phyloP scores from a whole-genome alignment of 1,284 basidiomycete genomes.

The Puccinia horiana region DNA sequence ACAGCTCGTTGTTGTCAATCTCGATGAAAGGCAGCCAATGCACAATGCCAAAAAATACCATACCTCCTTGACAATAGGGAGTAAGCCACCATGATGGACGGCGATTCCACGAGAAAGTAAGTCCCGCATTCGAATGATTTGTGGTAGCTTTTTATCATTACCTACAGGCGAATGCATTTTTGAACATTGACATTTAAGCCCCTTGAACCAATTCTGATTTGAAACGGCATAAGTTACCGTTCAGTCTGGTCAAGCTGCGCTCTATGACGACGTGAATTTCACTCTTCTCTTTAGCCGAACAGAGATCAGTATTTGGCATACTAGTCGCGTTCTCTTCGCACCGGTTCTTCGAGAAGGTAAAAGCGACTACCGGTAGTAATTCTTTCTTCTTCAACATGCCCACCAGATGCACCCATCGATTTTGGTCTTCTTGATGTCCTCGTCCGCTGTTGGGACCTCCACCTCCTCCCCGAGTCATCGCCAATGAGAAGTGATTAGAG shows the following conservation, averaged over 20 bases:
- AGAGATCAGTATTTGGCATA: slow-evolving; percentile 84
- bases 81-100: slow-evolving; percentile 92
- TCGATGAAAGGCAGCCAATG: slow-evolving; percentile 7
- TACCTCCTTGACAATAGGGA: slow-evolving; percentile 97
- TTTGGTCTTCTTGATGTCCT: slow-evolving; percentile 76
- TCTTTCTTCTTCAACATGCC: slow-evolving; percentile 80
- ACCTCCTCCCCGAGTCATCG: slow-evolving; percentile 64
- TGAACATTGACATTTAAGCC: background rate
- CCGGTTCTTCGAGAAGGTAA: slow-evolving; percentile 93
- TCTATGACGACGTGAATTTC: slow-evolving; percentile 94
- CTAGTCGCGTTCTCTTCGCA: slow-evolving; percentile 96
- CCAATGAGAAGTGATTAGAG: slow-evolving; percentile 57
- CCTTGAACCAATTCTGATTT: background rate
- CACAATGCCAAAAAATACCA: slow-evolving; percentile 50
- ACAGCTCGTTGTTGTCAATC: background rate
- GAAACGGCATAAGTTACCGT: slow-evolving; percentile 65
- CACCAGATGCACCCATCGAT: slow-evolving; percentile 89
- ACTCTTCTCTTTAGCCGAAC: slow-evolving; percentile 82
- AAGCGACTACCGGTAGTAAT: slow-evolving; percentile 90
- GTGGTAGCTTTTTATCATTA: slow-evolving; percentile 88
- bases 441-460: slow-evolving; percentile 61
- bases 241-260: slow-evolving; percentile 83
- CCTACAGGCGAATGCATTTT: slow-evolving; percentile 62
- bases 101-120: slow-evolving; percentile 89
- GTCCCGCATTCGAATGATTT: slow-evolving; percentile 88